phyloP scores from a whole-genome alignment of 169 alveolate species.

The Cryptosporidium sp. region DNA sequence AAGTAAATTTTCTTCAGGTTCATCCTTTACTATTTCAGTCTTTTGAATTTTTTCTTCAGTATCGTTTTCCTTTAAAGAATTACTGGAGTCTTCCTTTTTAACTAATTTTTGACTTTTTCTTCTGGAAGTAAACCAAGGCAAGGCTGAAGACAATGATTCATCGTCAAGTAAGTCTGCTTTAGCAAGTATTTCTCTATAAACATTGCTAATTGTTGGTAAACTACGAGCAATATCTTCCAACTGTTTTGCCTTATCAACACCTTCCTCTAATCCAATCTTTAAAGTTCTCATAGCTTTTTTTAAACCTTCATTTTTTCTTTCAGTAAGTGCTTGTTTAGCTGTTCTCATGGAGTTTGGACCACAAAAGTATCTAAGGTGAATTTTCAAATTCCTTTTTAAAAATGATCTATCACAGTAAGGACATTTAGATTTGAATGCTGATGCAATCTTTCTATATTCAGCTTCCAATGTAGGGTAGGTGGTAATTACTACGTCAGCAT shows the following conservation, averaged over 20 bases:
- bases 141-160: constrained; percentile 23
- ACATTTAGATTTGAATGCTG: constrained; percentile 79
- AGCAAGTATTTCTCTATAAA: constrained; percentile 74
- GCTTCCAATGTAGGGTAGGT: constrained; percentile 84
- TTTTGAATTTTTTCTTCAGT: neutral
- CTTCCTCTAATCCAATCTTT: constrained; percentile 77
- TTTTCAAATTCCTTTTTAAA: constrained; percentile 83
- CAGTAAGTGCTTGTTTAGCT: constrained; percentile 87
- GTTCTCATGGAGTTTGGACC: constrained; percentile 92
- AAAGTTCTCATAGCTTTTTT: constrained; percentile 83
- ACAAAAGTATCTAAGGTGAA: constrained; percentile 89
- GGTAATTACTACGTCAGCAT: constrained; percentile 86
- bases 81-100: neutral
- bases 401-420: constrained; percentile 90
- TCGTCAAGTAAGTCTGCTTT: constrained; percentile 73
- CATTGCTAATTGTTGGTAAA: constrained; percentile 54
- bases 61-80: neutral
- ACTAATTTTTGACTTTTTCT: neutral
- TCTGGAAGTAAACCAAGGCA: constrained; percentile 60
- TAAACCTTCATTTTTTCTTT: constrained; percentile 81
- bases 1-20: neutral
- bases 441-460: constrained; percentile 80
- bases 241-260: constrained; percentile 54
- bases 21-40: neutral
- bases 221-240: constrained; percentile 61